Evolutionary conservation across 345 rosid species (phyloP), one percentile per base, ranked within the genome.

Genomic region (Murraya paniculata): DNA sequence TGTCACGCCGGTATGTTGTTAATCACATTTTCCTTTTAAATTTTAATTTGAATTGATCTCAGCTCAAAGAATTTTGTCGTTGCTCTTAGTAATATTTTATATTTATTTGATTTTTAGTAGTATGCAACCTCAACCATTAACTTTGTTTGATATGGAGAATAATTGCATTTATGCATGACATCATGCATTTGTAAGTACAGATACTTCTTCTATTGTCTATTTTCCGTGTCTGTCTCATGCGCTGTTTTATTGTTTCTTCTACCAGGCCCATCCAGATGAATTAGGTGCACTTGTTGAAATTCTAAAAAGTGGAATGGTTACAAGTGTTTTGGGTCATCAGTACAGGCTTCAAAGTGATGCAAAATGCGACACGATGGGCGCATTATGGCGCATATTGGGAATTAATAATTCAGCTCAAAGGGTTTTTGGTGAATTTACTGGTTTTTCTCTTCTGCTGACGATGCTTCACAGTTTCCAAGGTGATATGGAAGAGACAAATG

Each of bases 241-340:
- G 57, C 79, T 4, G 55, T 61, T 36, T 30, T 4, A 64, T 73
- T 59, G 36, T 77, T 70, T 39, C 76, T 75, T 77, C 74, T 81
- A 24, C 75, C 91, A 97, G 99, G 91, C 79, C 77, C 98, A 97
- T 91, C 86, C 93, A 77, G 98, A 97, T 78, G 99, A 97, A 79
- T 79, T 97, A 84, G 92, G 97, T 50, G 90, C 86, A 35, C 91
- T 97, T 84, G 91, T 97, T 78, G 98, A 97, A 84, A 89, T 94
- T 87, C 88, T 97, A 69, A 97, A 97, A 89, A 90, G 99, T 82
- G 98, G 98, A 82, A 94, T 97, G 95, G 97, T 94, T 81, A 91
- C 95, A 78, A 88, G 98, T 85, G 84, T 87, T 50, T 84, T 90
- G 64, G 99, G 98, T 78, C 85, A 91, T 88, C 99, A 94, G 69